Conservation (phyloP, 352 stramenopile species). For the Phytophthora idaei region DNA sequence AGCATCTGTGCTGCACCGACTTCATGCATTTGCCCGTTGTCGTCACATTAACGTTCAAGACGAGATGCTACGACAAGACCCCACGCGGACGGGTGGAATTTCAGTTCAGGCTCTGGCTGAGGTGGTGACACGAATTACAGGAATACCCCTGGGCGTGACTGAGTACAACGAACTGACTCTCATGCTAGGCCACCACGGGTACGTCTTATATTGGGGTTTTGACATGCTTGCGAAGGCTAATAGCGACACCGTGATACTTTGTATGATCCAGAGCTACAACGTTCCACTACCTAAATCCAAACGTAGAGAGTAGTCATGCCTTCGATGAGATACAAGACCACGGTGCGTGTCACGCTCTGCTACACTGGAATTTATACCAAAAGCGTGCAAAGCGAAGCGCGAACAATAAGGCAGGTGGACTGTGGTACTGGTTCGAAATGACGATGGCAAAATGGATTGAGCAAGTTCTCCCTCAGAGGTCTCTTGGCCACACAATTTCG, state of each 20-base stretch:
- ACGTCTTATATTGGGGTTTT: slow-evolving; percentile 4
- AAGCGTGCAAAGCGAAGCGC: slow-evolving; percentile 31
- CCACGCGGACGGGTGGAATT: slow-evolving; percentile 17
- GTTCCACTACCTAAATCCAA: slow-evolving; percentile 39
- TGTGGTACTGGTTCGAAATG: slow-evolving; percentile 51
- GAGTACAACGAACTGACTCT: slow-evolving; percentile 31
- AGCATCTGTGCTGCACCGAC: slow-evolving; percentile 49
- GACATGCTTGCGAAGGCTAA: neutral
- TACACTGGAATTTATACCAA: slow-evolving; percentile 34
- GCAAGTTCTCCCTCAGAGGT: slow-evolving; percentile 10
- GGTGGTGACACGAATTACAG: slow-evolving; percentile 26
- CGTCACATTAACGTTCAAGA: slow-evolving; percentile 28
- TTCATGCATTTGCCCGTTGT: slow-evolving; percentile 31
- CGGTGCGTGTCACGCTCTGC: slow-evolving; percentile 32
- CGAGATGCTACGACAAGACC: slow-evolving; percentile 33
- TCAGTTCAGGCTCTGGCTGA: slow-evolving; percentile 25
- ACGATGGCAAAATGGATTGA: slow-evolving; percentile 45
- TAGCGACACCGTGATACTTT: neutral
- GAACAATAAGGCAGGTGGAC: slow-evolving; percentile 26
- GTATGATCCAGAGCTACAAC: slow-evolving; percentile 26
- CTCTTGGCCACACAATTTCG: neutral
- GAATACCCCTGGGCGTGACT: slow-evolving; percentile 7
- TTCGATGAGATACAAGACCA: slow-evolving; percentile 33
- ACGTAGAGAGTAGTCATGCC: slow-evolving; percentile 28
- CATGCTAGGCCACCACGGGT: slow-evolving; percentile 38